phyloP scores from a whole-genome alignment of 73 alveolate genomes.

The Tetrahymena malaccensis region DNA sequence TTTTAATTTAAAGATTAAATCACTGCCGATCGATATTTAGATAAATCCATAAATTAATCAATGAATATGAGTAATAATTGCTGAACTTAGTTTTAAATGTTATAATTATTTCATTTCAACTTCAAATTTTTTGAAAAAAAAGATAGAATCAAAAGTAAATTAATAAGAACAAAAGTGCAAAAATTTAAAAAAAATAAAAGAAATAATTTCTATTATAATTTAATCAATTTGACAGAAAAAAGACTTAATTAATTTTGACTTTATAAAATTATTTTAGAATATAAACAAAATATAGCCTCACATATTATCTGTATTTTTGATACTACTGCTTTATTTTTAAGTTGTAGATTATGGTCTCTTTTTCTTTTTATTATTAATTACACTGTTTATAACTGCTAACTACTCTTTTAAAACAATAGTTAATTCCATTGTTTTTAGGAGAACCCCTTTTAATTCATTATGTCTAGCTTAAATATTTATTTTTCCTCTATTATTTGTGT shows the following conservation, averaged over 20 bases:
- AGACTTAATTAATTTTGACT: too few species aligned
- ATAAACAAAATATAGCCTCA: neutral
- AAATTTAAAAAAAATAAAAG: too few species aligned
- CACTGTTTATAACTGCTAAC: conserved; percentile 6
- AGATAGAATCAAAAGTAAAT: too few species aligned
- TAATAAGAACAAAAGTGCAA: neutral
- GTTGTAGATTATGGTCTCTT: neutral
- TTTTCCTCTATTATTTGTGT: neutral
- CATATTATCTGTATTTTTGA: neutral
- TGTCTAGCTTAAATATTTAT: conserved; percentile 30
- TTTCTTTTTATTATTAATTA: neutral
- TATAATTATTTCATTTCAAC: neutral
- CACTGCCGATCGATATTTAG: neutral
- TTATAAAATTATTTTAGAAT: too few species aligned
- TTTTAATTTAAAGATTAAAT: neutral
- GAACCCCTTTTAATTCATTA: conserved; percentile 26
- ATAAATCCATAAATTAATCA: too few species aligned
- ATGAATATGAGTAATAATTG: neutral
- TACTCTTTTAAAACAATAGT: conserved; percentile 27
- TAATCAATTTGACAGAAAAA: neutral
- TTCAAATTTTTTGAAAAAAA: too few species aligned
- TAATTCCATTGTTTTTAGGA: conserved; percentile 33
- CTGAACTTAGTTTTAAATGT: neutral
- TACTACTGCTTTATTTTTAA: neutral
- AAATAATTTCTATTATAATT: too few species aligned